Evolutionary conservation across 495 filamentous ascomycete genomes (phyloP).

Genomic region (Barbatosphaeria neglecta): DNA sequence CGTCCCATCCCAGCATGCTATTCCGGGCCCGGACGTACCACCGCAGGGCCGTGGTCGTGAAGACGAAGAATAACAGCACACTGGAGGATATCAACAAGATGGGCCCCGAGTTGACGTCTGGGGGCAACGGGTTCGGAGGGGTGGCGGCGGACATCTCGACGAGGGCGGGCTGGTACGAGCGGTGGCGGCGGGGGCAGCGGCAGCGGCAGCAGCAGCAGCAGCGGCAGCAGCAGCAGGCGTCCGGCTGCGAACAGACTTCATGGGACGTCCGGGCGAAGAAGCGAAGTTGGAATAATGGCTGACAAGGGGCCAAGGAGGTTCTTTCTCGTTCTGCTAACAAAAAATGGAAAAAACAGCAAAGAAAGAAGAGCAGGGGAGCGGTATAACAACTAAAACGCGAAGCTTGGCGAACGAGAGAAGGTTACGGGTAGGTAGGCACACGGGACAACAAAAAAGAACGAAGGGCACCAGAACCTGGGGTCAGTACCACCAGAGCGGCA

Average conservation of each 20-base stretch:
- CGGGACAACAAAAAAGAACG: no score
- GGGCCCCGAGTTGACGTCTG: conserved; percentile 9
- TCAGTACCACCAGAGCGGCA: no score
- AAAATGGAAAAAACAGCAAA: no score
- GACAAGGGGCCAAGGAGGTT: no score
- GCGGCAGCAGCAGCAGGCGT: not conserved
- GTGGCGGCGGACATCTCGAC: not conserved
- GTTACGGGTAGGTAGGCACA: no score
- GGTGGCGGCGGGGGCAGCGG: not conserved
- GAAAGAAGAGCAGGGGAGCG: no score
- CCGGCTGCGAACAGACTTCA: not conserved
- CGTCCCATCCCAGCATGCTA: conserved; percentile 7
- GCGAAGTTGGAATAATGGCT: no score
- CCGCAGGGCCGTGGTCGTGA: conserved; percentile 6
- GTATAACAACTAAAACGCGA: no score
- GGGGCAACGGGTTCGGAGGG: conserved; percentile 1
- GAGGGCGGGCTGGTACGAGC: not conserved
- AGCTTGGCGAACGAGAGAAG: no score
- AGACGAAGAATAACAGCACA: conserved; percentile 9
- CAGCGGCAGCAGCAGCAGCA: no score
- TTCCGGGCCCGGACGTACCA: conserved; percentile 8
- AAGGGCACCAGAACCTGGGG: no score
- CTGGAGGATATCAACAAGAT: conserved; percentile 7
- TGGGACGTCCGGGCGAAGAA: not conserved
- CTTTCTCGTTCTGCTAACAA: no score